phyloP scores from a whole-genome alignment of 345 rosid species.

The Aquilaria malaccensis region DNA sequence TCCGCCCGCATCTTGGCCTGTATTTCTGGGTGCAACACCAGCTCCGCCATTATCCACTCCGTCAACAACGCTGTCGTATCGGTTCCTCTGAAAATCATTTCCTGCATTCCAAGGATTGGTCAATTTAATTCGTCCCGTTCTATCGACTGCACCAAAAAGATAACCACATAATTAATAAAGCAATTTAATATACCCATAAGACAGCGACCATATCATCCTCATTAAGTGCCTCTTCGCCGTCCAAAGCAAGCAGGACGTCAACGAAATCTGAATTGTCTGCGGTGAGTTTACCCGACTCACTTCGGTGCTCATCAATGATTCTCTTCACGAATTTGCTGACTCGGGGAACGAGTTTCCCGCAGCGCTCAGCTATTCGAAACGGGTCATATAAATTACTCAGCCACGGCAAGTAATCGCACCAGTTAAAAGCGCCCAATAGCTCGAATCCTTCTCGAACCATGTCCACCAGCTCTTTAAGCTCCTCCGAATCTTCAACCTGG shows the following conservation, averaged over 20 bases:
- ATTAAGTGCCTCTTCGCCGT: conserved; percentile 61
- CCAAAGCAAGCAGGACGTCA: conserved; percentile 67
- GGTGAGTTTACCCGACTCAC: conserved; percentile 9
- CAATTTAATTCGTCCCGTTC: background rate
- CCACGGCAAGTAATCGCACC: conserved; percentile 77
- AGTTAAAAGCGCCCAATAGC: conserved; percentile 75
- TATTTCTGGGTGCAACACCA: conserved; percentile 51
- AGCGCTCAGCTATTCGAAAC: conserved; percentile 42
- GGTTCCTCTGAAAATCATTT: conserved; percentile 90
- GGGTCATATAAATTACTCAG: conserved; percentile 54
- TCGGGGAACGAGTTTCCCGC: conserved; percentile 64
- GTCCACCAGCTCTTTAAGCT: conserved; percentile 37
- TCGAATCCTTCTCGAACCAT: conserved; percentile 86
- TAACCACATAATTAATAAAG: no score
- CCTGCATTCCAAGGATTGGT: conserved; percentile 25
- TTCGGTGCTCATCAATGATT: conserved; percentile 54
- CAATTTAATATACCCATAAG: conserved; percentile 51
- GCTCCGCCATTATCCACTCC: conserved; percentile 89
- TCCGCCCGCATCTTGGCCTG: conserved; percentile 51
- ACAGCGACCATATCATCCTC: conserved; percentile 89
- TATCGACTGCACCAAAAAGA: background rate
- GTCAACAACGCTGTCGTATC: conserved; percentile 84
- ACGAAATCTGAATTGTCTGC: conserved; percentile 54
- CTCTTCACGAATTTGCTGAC: conserved; percentile 44
- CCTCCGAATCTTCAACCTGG: conserved; percentile 16